Conservation (phyloP, 164 flowering plant species). For the Vitis amurensis region DNA sequence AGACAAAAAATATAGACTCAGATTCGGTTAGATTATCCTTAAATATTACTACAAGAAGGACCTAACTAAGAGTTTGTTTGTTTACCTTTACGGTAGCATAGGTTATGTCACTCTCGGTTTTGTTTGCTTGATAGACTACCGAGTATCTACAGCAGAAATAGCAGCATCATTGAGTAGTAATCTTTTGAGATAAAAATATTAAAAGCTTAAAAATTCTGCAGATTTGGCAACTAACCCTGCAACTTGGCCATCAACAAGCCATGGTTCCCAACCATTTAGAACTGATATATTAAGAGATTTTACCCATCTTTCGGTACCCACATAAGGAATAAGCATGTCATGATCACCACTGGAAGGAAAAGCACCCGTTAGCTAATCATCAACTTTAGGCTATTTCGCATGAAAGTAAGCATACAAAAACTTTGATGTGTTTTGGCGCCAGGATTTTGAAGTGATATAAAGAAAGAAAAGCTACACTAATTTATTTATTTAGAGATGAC, state of each 20-base stretch:
- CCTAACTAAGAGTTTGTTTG: no score
- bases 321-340: slow-evolving; percentile 18
- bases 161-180: no score
- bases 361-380: not conserved
- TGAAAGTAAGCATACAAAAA: no score
- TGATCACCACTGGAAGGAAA: slow-evolving; percentile 22
- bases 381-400: no score
- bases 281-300: slow-evolving; percentile 13
- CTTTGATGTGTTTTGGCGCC: no score
- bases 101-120: no score
- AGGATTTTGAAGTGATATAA: not conserved
- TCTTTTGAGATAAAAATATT: not conserved
- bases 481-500: not conserved
- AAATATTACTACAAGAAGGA: no score
- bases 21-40: no score
- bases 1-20: not conserved
- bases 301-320: slow-evolving; percentile 24
- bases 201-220: not conserved
- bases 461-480: not conserved
- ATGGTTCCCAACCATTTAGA: slow-evolving; percentile 17
- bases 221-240: slow-evolving; percentile 20
- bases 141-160: no score
- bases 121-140: no score
- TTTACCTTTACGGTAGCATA: no score
- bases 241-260: slow-evolving; percentile 25